These are phyloP conservation scores for Toxoplasma gondii DNA, from an alignment of 169 alveolate species.

Conservation along the genomic window DNA sequence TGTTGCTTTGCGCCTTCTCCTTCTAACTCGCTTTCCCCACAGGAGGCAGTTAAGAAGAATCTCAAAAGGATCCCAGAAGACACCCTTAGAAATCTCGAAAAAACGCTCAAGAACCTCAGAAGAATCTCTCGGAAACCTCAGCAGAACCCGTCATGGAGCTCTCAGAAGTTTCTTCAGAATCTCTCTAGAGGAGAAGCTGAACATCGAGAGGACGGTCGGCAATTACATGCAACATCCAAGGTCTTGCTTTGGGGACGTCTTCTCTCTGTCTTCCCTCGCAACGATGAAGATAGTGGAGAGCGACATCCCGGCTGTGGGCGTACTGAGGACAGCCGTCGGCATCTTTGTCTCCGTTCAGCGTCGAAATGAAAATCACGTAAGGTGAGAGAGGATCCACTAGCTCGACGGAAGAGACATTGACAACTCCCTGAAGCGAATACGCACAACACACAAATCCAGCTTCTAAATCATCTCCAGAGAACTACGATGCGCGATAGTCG, in stretches of 20 bases:
- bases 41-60: too few relatives aligned
- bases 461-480: background rate
- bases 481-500: too few relatives aligned
- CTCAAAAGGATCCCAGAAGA: too few relatives aligned
- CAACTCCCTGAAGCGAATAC: background rate
- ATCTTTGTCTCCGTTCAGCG: background rate
- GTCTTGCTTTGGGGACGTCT: background rate
- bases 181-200: background rate
- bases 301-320: background rate
- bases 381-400: background rate
- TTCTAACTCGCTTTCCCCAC: too few relatives aligned
- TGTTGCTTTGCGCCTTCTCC: too few relatives aligned
- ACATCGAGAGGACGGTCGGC: background rate
- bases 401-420: background rate
- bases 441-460: background rate
- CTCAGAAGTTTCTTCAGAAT: too few relatives aligned
- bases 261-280: background rate
- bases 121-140: too few relatives aligned
- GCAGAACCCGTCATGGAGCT: too few relatives aligned
- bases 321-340: background rate
- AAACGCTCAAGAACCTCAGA: too few relatives aligned
- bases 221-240: background rate
- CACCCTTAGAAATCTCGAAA: too few relatives aligned
- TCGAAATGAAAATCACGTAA: conserved; percentile 5
- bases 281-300: background rate